Conservation (phyloP, 108 stramenopile genomes). For the Skeletonema costatum region DNA sequence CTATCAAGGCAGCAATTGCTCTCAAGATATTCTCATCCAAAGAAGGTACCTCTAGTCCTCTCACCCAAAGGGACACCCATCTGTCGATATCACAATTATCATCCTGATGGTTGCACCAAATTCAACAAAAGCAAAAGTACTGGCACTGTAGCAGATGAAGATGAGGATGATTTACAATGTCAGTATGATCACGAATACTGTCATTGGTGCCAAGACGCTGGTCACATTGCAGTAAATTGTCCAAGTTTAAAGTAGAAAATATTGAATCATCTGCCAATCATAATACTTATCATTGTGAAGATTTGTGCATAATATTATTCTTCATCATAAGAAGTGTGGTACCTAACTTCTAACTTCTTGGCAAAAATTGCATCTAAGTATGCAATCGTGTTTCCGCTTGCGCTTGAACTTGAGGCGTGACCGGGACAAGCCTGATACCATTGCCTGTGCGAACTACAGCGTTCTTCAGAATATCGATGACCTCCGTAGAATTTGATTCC, state of each 20-base stretch:
- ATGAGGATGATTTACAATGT: conserved; percentile 35
- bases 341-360: too few species aligned
- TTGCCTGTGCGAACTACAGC: too few species aligned
- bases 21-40: conserved; percentile 62
- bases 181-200: conserved; percentile 81
- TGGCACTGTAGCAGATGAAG: not conserved
- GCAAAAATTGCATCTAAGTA: too few species aligned
- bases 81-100: conserved; percentile 88
- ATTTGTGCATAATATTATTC: too few species aligned
- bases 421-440: too few species aligned
- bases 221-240: conserved; percentile 73
- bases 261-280: too few species aligned
- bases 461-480: too few species aligned
- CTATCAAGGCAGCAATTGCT: conserved; percentile 5
- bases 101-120: conserved; percentile 61
- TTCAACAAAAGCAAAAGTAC: conserved; percentile 2
- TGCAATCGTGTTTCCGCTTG: too few species aligned
- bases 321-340: too few species aligned
- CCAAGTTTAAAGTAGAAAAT: not conserved
- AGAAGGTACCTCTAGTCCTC: conserved; percentile 65
- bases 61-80: conserved; percentile 70
- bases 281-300: too few species aligned
- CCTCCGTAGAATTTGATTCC: too few species aligned
- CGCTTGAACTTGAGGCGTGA: too few species aligned
- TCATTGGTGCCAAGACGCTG: conserved; percentile 66